Base-by-base conservation (phyloP, 169 alveolate species). In the Ichthyophthirius multifiliis region DNA sequence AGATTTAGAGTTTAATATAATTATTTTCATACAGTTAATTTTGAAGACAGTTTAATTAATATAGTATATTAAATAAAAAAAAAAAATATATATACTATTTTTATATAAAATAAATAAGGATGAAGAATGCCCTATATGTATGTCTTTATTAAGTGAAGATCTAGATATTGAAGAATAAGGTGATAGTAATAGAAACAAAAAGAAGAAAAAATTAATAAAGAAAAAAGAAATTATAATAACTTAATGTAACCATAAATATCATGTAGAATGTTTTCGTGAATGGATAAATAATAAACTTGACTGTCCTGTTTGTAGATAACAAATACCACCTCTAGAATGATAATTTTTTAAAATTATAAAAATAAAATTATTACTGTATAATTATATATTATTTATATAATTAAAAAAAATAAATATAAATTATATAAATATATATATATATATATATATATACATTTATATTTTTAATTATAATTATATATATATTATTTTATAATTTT, bases 81-180 rank as follows among this genome's bases (percentile, higher is more conserved):
- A 47, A 13, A 20, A n/a, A 86, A 45, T 43, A 75, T 1, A 35
- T 37, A 12, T 74, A 16, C 10, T 55, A 79, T 27, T 44, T 63
- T 20, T 75, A 78, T 47, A 48, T 63, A 0, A n/a, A n/a, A n/a
- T n/a, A 55, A 18, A 15, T 20, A 12, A 55, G 47, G 83, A 75
- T 35, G 92, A 87, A 32, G 94, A 88, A 46, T 93, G 96, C 85
- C 92, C 89, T 15, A 90, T 93, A n/a, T 93, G 96, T 41, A 83
- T 93, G 74, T 82, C 84, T 74, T 79, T 85, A 74, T 64, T 93
- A 18, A 80, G 78, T 10, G 83, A 82, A 41, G 89, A 83, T 15
- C 79, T 43, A 41, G 89, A 73, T n/a, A 77, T 82, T 43, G 65
- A 78, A 43, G 85, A 73, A 6, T 27, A 13, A 55, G 39, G 3